Percentiles rank a stretch among this genome's conserved stretches.
phyloP scores from a whole-genome alignment of 164 flowering plant species.

The Akebia trifoliata region DNA sequence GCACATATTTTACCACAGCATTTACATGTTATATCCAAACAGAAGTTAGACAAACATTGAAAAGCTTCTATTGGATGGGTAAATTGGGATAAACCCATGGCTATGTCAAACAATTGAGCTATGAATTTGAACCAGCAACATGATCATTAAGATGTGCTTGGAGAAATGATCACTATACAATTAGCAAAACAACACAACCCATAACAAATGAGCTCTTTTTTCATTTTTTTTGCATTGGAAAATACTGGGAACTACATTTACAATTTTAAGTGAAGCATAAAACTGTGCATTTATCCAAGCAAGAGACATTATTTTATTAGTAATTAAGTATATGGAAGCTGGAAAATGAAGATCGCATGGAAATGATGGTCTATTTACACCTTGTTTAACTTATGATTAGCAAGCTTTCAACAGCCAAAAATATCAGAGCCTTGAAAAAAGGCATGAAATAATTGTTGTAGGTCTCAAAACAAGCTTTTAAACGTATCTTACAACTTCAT shows the following conservation, averaged over 20 bases:
- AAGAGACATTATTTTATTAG: neutral
- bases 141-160: neutral
- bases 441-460: no score
- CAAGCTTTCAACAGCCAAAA: no score
- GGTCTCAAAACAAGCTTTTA: no score
- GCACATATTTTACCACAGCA: neutral
- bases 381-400: neutral
- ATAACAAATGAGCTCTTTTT: neutral
- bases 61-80: neutral
- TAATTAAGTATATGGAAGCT: neutral
- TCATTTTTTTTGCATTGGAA: neutral
- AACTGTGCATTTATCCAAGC: neutral
- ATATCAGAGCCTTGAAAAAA: no score
- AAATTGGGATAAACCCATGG: no score
- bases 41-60: neutral
- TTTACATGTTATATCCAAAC: neutral
- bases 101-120: neutral
- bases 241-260: neutral
- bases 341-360: neutral
- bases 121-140: neutral
- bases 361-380: neutral
- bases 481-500: no score
- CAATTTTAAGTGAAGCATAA: neutral
- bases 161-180: neutral
- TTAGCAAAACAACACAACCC: neutral